Percentiles rank a stretch among this genome's conserved stretches.
Conservation (phyloP, 2,329 filamentous ascomycete species). For the Fusarium zealandicum region DNA sequence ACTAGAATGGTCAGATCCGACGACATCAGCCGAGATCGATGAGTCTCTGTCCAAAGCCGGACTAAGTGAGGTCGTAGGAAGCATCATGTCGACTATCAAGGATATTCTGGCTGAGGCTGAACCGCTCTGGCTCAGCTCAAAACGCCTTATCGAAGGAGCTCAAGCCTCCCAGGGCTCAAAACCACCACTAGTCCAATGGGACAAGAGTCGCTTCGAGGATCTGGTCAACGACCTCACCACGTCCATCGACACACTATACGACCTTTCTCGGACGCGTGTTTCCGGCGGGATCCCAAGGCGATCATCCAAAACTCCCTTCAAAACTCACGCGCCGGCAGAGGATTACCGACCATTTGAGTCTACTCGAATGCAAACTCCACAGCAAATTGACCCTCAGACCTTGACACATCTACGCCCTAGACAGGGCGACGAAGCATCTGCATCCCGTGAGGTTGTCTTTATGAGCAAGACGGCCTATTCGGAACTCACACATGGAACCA, state of each 20-base stretch:
- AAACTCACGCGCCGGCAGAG: slow-evolving; percentile 50
- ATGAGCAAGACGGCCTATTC: slow-evolving; percentile 60
- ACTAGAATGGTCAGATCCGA: slow-evolving; percentile 79
- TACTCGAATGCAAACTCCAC: slow-evolving; percentile 66
- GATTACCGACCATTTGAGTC: slow-evolving; percentile 63
- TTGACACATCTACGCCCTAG: slow-evolving; percentile 58
- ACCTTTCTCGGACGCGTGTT: slow-evolving; percentile 72
- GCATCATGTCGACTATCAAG: slow-evolving; percentile 81
- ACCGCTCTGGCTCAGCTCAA: slow-evolving; percentile 70
- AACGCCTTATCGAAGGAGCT: slow-evolving; percentile 51
- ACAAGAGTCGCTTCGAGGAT: slow-evolving; percentile 77
- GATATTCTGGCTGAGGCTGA: slow-evolving; percentile 81
- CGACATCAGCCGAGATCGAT: slow-evolving; percentile 73
- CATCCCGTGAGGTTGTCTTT: slow-evolving; percentile 56
- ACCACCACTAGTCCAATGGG: slow-evolving; percentile 65
- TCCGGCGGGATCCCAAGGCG: slow-evolving; percentile 49
- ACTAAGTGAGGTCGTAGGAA: slow-evolving; percentile 77
- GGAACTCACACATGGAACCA: slow-evolving; percentile 54
- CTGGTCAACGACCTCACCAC: slow-evolving; percentile 76
- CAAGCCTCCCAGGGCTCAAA: slow-evolving; percentile 61
- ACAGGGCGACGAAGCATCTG: slow-evolving; percentile 46
- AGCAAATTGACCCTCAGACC: slow-evolving; percentile 63
- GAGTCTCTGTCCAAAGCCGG: slow-evolving; percentile 75
- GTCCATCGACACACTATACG: slow-evolving; percentile 81
- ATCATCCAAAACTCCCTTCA: slow-evolving; percentile 45